Evolutionary conservation across 2,329 filamentous ascomycete species (phyloP).

Genomic region (Fusarium ramigenum): DNA sequence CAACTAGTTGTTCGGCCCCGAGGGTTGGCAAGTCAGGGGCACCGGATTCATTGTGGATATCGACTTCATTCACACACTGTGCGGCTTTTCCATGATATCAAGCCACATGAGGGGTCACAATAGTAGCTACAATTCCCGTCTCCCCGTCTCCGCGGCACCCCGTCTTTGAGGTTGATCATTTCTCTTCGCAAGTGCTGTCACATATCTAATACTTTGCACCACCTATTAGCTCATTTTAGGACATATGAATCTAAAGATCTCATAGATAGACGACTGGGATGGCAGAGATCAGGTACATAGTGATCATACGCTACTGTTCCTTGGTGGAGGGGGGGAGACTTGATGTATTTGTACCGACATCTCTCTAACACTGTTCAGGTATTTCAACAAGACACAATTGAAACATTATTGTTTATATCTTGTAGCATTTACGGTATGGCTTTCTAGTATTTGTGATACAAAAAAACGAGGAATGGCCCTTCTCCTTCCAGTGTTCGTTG

Average conservation of each 20-base stretch:
- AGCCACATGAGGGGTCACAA: accelerated
- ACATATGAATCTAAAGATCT: too few species aligned
- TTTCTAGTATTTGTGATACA: accelerated
- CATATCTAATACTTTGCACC: not conserved
- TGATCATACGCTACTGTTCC: not conserved
- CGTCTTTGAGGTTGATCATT: not conserved
- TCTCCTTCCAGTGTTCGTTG: not conserved
- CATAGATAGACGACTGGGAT: not conserved
- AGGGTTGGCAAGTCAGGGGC: not conserved
- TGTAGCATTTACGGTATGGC: accelerated
- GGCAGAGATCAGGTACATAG: too few species aligned
- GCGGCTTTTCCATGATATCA: accelerated
- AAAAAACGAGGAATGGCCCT: accelerated
- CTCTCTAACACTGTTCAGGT: accelerated
- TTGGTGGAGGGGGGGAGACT: too few species aligned
- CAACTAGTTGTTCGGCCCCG: not conserved
- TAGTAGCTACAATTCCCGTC: not conserved
- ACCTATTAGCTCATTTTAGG: not conserved
- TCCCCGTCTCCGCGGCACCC: too few species aligned
- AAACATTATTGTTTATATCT: not conserved
- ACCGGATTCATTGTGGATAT: too few species aligned
- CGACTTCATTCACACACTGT: not conserved
- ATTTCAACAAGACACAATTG: not conserved
- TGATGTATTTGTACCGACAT: accelerated
- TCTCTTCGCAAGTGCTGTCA: not conserved